Percentiles rank a stretch among this genome's conserved stretches.
Evolutionary conservation across 2,329 filamentous ascomycete species (phyloP).

Genomic region (Monilinia fructicola): DNA sequence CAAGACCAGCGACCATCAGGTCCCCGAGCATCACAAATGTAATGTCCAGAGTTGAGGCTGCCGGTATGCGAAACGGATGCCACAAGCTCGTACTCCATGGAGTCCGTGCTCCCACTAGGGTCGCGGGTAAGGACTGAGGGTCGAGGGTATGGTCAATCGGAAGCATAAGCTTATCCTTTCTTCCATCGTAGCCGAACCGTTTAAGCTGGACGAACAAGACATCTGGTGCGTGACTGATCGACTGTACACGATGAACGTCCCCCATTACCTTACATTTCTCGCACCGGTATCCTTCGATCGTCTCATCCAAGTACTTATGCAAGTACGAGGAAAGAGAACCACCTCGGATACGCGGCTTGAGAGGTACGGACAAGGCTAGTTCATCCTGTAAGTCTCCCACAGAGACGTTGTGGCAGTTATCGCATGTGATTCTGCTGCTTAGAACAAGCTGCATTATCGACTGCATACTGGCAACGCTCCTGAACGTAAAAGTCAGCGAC

Average conservation of each 20-base stretch:
- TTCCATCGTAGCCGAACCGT: conserved; percentile 32
- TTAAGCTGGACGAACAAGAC: conserved; percentile 37
- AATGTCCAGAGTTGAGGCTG: conserved; percentile 31
- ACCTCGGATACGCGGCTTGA: conserved; percentile 30
- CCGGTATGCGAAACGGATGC: conserved; percentile 39
- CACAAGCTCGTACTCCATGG: conserved; percentile 36
- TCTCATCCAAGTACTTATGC: conserved; percentile 31
- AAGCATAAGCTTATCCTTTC: conserved; percentile 32
- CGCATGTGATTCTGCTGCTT: conserved; percentile 32
- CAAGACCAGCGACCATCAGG: conserved; percentile 31
- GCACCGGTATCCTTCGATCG: conserved; percentile 35
- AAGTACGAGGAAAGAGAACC: conserved; percentile 33
- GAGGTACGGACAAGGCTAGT: conserved; percentile 33
- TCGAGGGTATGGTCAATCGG: conserved; percentile 32
- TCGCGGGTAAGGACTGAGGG: conserved; percentile 32
- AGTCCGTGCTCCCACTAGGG: conserved; percentile 18
- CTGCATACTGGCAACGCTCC: conserved; percentile 30
- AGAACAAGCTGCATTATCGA: conserved; percentile 29
- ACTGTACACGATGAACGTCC: conserved; percentile 25
- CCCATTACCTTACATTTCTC: conserved; percentile 31
- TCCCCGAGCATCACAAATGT: conserved; percentile 31
- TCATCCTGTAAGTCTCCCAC: conserved; percentile 31
- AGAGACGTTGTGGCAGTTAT: conserved; percentile 32
- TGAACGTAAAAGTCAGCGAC: conserved; percentile 14
- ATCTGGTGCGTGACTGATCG: conserved; percentile 34